Evolutionary conservation across 345 rosid genomes (phyloP).

Genomic region (Populus ilicifolia): DNA sequence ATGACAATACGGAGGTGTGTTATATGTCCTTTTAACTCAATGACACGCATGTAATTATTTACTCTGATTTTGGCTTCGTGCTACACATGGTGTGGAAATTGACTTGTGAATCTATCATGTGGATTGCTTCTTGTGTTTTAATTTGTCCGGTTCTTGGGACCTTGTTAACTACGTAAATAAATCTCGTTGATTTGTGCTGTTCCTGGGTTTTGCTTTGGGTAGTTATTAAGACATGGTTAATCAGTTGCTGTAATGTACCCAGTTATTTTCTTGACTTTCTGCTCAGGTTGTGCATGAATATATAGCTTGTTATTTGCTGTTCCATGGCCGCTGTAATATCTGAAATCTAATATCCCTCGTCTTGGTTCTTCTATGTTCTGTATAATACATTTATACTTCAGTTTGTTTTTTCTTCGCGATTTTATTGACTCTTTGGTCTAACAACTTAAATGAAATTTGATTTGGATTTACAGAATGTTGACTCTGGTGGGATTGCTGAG

Average conservation of each 20-base stretch:
- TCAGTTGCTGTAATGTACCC: neutral
- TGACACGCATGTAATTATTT: neutral
- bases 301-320: neutral
- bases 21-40: neutral
- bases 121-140: neutral
- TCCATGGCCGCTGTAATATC: neutral
- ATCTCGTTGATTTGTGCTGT: neutral
- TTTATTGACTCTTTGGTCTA: neutral
- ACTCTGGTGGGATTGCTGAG: neutral
- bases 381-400: neutral
- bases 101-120: neutral
- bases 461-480: neutral
- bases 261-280: neutral
- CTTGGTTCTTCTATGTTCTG: neutral
- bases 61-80: neutral
- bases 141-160: neutral
- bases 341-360: neutral
- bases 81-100: neutral
- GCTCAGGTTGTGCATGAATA: neutral
- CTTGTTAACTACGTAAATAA: neutral
- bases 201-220: neutral
- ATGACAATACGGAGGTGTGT: conserved; percentile 23
- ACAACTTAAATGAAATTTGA: neutral
- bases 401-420: neutral
- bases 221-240: neutral